Percentiles rank a stretch among this genome's conserved stretches.
Conservation (phyloP, 306 rosid genomes). For the Quercus ilex region DNA sequence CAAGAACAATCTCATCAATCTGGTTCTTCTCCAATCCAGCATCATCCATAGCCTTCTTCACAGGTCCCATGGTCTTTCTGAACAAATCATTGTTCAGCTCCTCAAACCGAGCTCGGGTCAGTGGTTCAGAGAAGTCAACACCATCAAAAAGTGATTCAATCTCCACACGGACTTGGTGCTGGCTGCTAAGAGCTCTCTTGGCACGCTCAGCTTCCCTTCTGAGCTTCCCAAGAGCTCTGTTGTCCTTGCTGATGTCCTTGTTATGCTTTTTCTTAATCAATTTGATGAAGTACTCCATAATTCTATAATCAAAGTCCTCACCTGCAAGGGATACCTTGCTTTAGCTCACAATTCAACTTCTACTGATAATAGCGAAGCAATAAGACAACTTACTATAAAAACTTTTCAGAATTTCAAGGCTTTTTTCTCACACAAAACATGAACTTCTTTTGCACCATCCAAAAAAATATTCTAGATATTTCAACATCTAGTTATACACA, state of each 20-base stretch:
- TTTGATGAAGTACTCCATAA: conserved; percentile 97
- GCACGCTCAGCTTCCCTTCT: conserved; percentile 96
- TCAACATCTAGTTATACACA: not conserved
- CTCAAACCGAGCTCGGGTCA: conserved; percentile 91
- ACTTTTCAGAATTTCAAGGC: not conserved
- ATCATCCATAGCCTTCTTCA: conserved; percentile 97
- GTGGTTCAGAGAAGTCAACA: conserved; percentile 77
- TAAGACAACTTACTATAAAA: not conserved
- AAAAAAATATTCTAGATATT: not conserved
- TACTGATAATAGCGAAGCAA: too few relatives aligned
- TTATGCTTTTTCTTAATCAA: conserved; percentile 95
- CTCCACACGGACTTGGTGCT: conserved; percentile 98
- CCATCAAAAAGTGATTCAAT: conserved; percentile 97
- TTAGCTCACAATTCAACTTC: not conserved
- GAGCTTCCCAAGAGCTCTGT: conserved; percentile 90
- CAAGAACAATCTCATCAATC: conserved; percentile 92
- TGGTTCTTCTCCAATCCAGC: conserved; percentile 91
- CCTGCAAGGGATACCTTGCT: conserved; percentile 32
- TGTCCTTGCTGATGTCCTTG: conserved; percentile 97
- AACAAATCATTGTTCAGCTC: conserved; percentile 96
- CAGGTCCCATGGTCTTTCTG: conserved; percentile 98
- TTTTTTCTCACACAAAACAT: not conserved
- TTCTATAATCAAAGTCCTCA: conserved; percentile 92
- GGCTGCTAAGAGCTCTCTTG: conserved; percentile 99
- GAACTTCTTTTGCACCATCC: not conserved